Conservation (phyloP, 2,329 filamentous ascomycete species). For the Aspergillus bombycis region DNA sequence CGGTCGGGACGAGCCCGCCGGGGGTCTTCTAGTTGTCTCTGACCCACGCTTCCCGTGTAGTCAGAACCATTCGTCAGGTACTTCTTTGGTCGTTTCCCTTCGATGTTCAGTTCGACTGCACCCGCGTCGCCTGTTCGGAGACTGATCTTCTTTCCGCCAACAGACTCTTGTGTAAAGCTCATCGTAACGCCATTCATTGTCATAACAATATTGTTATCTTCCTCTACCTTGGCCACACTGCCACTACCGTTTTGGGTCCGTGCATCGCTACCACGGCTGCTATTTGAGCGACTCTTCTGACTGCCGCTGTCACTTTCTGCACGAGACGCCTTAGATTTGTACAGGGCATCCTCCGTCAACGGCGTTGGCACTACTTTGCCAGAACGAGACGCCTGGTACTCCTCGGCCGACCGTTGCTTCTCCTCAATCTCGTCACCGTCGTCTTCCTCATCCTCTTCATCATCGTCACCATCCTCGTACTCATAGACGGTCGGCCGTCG, state of each 20-base stretch:
- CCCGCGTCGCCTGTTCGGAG: slow-evolving; percentile 43
- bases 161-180: slow-evolving; percentile 39
- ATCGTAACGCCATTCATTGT: slow-evolving; percentile 45
- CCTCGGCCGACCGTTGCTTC: slow-evolving; percentile 41
- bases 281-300: slow-evolving; percentile 45
- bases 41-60: slow-evolving; percentile 33
- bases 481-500: slow-evolving; percentile 38
- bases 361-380: slow-evolving; percentile 28
- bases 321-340: slow-evolving; percentile 35
- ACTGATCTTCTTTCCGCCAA: slow-evolving; percentile 44
- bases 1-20: slow-evolving; percentile 38
- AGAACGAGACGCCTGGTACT: slow-evolving; percentile 43
- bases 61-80: slow-evolving; percentile 42
- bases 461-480: slow-evolving; percentile 25
- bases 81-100: slow-evolving; percentile 39
- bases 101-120: slow-evolving; percentile 43
- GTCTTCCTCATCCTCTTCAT: slow-evolving; percentile 15
- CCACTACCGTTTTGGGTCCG: slow-evolving; percentile 39
- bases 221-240: slow-evolving; percentile 36
- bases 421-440: slow-evolving; percentile 37
- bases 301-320: slow-evolving; percentile 44
- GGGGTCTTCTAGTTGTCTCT: slow-evolving; percentile 37
- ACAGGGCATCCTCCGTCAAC: slow-evolving; percentile 39
- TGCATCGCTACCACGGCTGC: slow-evolving; percentile 44
- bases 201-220: slow-evolving; percentile 44